Conservation (phyloP, 2,329 filamentous ascomycete genomes). For the Epicoccum sorghinum region DNA sequence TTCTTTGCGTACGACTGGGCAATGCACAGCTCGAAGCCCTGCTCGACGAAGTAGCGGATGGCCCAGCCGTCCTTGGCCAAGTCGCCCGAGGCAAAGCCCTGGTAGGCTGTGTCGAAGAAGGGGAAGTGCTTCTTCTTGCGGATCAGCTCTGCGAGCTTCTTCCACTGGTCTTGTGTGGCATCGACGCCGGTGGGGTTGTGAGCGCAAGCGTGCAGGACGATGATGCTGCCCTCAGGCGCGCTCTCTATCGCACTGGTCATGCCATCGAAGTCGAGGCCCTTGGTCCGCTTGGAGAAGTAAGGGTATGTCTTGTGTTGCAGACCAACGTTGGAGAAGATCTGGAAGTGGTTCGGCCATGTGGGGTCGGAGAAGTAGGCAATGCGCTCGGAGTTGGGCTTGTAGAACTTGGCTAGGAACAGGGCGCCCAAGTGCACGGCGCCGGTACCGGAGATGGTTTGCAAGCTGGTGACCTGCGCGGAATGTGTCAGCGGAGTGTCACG, state of each 20-base stretch:
- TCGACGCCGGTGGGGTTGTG: conserved; percentile 99
- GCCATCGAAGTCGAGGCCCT: conserved; percentile 89
- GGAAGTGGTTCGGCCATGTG: conserved; percentile 98
- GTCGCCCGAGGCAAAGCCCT: conserved; percentile 94
- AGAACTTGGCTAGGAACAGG: conserved; percentile 94
- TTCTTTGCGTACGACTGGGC: conserved; percentile 63
- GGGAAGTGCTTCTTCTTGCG: conserved; percentile 84
- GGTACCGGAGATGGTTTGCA: conserved; percentile 97
- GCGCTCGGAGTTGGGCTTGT: conserved; percentile 67
- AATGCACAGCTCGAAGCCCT: conserved; percentile 74
- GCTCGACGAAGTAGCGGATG: conserved; percentile 91
- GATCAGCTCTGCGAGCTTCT: conserved; percentile 80
- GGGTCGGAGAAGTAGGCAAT: conserved; percentile 91
- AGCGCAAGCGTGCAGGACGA: conserved; percentile 92
- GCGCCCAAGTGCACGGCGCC: conserved; percentile 92
- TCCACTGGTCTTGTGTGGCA: conserved; percentile 93
- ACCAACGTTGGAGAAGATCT: conserved; percentile 93
- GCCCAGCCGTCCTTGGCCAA: conserved; percentile 84
- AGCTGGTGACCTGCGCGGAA: conserved; percentile 64
- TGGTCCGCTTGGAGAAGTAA: conserved; percentile 89
- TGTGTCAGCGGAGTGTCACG: conserved; percentile 36
- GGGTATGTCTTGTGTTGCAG: conserved; percentile 83
- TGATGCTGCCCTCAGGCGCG: conserved; percentile 80
- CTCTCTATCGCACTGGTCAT: conserved; percentile 73
- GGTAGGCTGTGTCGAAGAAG: conserved; percentile 98